These are phyloP conservation scores for Neonothopanus nambi DNA, from an alignment of 1,284 basidiomycete species.

Conservation along the genomic window DNA sequence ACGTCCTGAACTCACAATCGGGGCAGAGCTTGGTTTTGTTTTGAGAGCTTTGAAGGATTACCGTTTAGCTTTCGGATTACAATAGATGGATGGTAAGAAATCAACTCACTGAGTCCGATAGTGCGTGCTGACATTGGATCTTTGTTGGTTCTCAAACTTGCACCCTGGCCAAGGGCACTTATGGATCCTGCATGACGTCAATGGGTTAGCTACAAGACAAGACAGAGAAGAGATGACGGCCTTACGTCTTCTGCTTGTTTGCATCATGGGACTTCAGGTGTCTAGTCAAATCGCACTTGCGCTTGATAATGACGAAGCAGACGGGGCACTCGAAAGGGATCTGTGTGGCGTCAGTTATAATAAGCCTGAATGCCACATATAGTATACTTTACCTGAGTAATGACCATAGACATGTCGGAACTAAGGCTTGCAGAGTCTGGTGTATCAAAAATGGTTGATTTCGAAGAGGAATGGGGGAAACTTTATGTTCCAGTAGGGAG, in stretches of 20 bases:
- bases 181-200: not conserved
- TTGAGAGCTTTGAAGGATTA: not conserved
- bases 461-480: not conserved
- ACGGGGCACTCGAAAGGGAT: conserved; percentile 4
- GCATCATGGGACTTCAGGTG: conserved; percentile 4
- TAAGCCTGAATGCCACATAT: not conserved
- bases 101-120: conserved; percentile 11
- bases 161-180: conserved; percentile 10
- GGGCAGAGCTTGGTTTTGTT: conserved; percentile 7
- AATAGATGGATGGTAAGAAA: not conserved
- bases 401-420: not conserved
- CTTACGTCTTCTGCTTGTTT: conserved; percentile 2
- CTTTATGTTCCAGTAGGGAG: not conserved
- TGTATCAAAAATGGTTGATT: not conserved
- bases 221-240: not conserved
- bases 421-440: not conserved
- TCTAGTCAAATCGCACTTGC: conserved; percentile 6
- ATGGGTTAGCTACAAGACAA: not conserved
- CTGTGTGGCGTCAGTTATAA: not conserved
- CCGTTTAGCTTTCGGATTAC: not conserved
- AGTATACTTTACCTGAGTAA: not conserved
- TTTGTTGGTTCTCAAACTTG: not conserved
- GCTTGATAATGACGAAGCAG: conserved; percentile 4
- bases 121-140: conserved; percentile 8
- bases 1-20: conserved; percentile 9